phyloP scores from a whole-genome alignment of 768 basidiomycete species.

The Boletus rufocinnamomeus region DNA sequence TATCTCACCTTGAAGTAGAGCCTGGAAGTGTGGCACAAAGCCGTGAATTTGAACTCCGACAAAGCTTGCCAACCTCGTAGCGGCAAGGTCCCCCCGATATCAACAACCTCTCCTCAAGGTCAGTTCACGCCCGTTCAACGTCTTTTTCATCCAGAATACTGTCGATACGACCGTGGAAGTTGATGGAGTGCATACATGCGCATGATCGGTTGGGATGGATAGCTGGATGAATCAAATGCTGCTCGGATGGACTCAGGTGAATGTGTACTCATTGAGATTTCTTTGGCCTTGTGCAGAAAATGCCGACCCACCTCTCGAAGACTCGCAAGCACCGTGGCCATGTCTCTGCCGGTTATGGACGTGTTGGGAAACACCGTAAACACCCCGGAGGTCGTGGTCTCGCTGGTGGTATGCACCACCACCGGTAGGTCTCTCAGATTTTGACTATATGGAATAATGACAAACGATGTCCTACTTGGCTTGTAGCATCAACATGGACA shows the following conservation, averaged over 20 bases:
- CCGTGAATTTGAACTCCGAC: conserved; percentile 31
- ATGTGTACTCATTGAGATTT: conserved; percentile 22
- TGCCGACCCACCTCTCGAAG: conserved; percentile 96
- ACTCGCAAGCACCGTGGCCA: conserved; percentile 99
- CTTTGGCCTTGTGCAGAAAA: conserved; percentile 44
- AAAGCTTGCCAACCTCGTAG: conserved; percentile 3
- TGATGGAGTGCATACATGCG: conserved; percentile 21
- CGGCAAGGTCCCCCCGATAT: conserved; percentile 39
- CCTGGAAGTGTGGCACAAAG: conserved; percentile 20
- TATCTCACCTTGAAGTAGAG: conserved; percentile 18
- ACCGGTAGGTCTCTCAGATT: conserved; percentile 63
- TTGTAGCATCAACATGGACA: conserved; percentile 90
- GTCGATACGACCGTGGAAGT: conserved; percentile 11
- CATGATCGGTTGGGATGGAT: conserved; percentile 35
- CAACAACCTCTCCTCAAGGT: conserved; percentile 65
- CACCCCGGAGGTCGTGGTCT: conserved; percentile 99
- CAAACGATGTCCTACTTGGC: conserved; percentile 1
- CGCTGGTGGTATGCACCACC: conserved; percentile 99
- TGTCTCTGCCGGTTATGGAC: conserved; percentile 99
- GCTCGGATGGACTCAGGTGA: conserved; percentile 35
- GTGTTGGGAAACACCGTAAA: conserved; percentile 99
- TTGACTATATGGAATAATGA: background rate
- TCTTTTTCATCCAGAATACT: conserved; percentile 18
- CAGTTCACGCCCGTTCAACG: conserved; percentile 43
- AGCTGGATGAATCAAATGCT: conserved; percentile 52